Conservation (phyloP, 768 basidiomycete species). For the Hysterangium stoloniferum region DNA sequence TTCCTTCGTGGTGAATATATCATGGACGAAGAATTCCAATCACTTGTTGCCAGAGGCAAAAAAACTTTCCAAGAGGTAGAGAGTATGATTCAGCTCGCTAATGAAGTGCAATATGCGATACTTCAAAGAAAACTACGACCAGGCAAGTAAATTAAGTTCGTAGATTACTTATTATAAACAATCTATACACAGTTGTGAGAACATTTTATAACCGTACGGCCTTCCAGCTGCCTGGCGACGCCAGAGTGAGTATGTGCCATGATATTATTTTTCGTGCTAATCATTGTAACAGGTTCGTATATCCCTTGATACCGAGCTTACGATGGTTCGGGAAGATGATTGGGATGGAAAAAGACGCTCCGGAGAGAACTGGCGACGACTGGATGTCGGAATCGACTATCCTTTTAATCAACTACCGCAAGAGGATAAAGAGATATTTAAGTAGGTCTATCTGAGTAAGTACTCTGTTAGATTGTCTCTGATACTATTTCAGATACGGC, state of each 20-base stretch:
- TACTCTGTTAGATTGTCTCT: conserved; percentile 1
- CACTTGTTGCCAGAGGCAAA: conserved; percentile 80
- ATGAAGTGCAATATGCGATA: conserved; percentile 90
- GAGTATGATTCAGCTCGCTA: conserved; percentile 91
- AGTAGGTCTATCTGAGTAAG: conserved; percentile 39
- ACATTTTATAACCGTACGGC: conserved; percentile 99
- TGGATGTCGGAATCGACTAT: conserved; percentile 86
- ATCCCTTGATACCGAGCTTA: conserved; percentile 93
- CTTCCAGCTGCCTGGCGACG: conserved; percentile 97
- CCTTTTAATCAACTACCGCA: conserved; percentile 71
- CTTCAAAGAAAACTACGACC: conserved; percentile 75
- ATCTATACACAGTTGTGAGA: conserved; percentile 61
- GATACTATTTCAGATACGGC: conserved; percentile 50
- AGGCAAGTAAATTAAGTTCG: conserved; percentile 39
- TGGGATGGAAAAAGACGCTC: conserved; percentile 82
- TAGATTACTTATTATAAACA: not conserved
- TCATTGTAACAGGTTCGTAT: conserved; percentile 59
- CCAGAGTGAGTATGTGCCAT: conserved; percentile 35
- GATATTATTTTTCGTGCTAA: not conserved
- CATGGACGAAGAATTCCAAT: conserved; percentile 89
- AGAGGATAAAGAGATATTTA: conserved; percentile 90
- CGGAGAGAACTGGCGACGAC: conserved; percentile 88
- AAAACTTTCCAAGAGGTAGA: conserved; percentile 91
- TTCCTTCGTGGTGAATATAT: conserved; percentile 87
- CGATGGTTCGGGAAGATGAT: conserved; percentile 92